Evolutionary conservation across 768 basidiomycete genomes (phyloP).

Genomic region (Rhodotorula babjevae): DNA sequence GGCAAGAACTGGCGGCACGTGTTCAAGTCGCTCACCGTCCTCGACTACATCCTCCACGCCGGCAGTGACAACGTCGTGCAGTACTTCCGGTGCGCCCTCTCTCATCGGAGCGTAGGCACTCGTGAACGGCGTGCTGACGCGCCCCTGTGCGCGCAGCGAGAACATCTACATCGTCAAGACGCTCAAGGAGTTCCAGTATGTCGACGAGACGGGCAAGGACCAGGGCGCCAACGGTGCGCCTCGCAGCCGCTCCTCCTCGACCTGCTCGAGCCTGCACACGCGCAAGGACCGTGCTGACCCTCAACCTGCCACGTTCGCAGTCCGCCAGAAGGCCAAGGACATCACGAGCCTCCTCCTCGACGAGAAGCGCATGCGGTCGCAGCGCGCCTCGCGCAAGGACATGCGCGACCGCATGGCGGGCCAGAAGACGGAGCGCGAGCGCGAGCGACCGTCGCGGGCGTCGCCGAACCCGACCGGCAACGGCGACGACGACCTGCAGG

Average conservation of each 20-base stretch:
- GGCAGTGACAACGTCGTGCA: conserved; percentile 98
- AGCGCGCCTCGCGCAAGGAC: conserved; percentile 71
- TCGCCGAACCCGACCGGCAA: conserved; percentile 22
- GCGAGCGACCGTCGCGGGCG: conserved; percentile 25
- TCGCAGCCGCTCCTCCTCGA: not conserved
- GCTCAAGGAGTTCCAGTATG: conserved; percentile 93
- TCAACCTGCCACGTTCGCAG: conserved; percentile 47
- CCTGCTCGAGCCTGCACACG: not conserved
- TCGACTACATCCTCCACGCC: conserved; percentile 92
- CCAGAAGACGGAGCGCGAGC: conserved; percentile 46
- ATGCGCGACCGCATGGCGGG: conserved; percentile 89
- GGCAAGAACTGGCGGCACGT: conserved; percentile 99
- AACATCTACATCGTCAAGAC: conserved; percentile 98
- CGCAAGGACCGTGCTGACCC: not conserved
- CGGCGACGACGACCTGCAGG: conserved; percentile 71
- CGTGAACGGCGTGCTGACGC: no score
- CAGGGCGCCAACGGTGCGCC: conserved; percentile 77
- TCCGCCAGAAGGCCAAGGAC: conserved; percentile 94
- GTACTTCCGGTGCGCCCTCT: conserved; percentile 60
- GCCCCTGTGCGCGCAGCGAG: conserved; percentile 55
- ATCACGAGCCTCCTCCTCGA: conserved; percentile 91
- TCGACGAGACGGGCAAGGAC: conserved; percentile 93
- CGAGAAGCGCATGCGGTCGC: conserved; percentile 74
- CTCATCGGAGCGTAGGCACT: no score
- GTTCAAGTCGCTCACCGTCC: conserved; percentile 91